Percentiles rank a stretch among this genome's conserved stretches.
These are phyloP conservation scores for Tricholoma flavovirens DNA, from an alignment of 768 basidiomycete genomes.

Conservation along the genomic window DNA sequence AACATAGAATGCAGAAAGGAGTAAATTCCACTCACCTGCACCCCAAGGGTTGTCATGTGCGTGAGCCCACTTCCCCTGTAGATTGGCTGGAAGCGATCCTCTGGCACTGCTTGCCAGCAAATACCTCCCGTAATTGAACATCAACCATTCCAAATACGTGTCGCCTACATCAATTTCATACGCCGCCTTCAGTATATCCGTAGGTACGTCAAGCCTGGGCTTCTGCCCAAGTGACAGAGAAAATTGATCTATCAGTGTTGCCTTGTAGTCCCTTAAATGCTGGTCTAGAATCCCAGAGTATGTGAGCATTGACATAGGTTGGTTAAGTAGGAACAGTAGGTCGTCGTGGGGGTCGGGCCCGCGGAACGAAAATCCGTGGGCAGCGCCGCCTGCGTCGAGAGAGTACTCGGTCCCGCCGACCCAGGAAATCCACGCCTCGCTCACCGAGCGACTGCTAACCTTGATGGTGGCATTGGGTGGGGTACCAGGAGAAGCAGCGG, in stretches of 20 bases:
- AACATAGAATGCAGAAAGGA: background rate
- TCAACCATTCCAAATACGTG: conserved; percentile 64
- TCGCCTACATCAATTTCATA: conserved; percentile 55
- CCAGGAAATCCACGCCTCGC: conserved; percentile 64
- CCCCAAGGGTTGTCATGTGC: conserved; percentile 53
- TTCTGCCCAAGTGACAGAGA: conserved; percentile 54
- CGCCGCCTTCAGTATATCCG: conserved; percentile 46
- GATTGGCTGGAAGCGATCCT: conserved; percentile 60
- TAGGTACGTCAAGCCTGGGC: conserved; percentile 47
- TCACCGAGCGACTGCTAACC: conserved; percentile 34
- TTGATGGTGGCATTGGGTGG: conserved; percentile 41
- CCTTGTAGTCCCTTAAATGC: conserved; percentile 48
- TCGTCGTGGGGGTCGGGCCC: conserved; percentile 53
- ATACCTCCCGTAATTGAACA: conserved; percentile 72
- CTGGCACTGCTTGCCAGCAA: conserved; percentile 56
- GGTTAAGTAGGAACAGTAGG: conserved; percentile 34
- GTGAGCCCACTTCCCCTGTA: conserved; percentile 71
- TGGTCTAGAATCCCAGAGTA: conserved; percentile 38
- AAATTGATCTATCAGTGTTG: conserved; percentile 40
- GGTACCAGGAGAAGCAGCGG: conserved; percentile 23
- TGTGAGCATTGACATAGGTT: conserved; percentile 14
- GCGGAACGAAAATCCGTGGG: conserved; percentile 54
- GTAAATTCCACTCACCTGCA: conserved; percentile 38
- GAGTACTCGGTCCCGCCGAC: conserved; percentile 70
- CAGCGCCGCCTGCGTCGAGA: conserved; percentile 52